phyloP scores from a whole-genome alignment of 2,329 filamentous ascomycete genomes.

The Pseudogymnoascus sp. region DNA sequence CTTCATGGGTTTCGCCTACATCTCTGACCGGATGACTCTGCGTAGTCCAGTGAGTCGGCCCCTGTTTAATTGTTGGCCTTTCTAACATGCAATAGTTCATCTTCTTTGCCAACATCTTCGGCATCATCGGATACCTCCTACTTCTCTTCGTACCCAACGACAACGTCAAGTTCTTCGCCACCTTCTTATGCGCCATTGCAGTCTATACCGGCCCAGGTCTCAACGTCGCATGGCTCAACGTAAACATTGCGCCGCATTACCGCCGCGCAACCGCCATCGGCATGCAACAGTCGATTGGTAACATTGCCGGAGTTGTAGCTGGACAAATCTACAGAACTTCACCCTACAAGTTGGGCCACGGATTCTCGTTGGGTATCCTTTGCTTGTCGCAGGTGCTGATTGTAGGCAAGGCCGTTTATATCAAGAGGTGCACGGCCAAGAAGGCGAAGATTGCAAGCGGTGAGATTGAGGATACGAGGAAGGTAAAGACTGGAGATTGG shows the following conservation, averaged over 20 bases:
- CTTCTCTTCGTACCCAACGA: slow-evolving; percentile 40
- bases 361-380: slow-evolving; percentile 16
- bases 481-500: slow-evolving; percentile 38
- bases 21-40: slow-evolving; percentile 35
- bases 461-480: slow-evolving; percentile 35
- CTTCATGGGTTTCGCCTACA: slow-evolving; percentile 37
- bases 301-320: slow-evolving; percentile 27
- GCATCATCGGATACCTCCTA: slow-evolving; percentile 41
- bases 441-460: slow-evolving; percentile 34
- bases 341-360: slow-evolving; percentile 20
- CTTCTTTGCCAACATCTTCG: slow-evolving; percentile 33
- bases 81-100: slow-evolving; percentile 24
- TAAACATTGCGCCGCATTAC: slow-evolving; percentile 31
- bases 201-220: slow-evolving; percentile 11
- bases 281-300: slow-evolving; percentile 30
- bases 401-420: slow-evolving; percentile 33
- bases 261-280: slow-evolving; percentile 39
- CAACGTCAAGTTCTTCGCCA: slow-evolving; percentile 41
- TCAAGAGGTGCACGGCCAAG: slow-evolving; percentile 32
- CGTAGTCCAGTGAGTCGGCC: background rate
- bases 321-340: slow-evolving; percentile 18
- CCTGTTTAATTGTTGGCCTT: background rate
- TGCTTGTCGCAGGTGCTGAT: slow-evolving; percentile 27
- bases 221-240: slow-evolving; percentile 17
- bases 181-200: slow-evolving; percentile 32